Percentiles rank a stretch among this genome's conserved stretches.
phyloP scores from a whole-genome alignment of 257 asterid genomes.

The Solanum chilense region DNA sequence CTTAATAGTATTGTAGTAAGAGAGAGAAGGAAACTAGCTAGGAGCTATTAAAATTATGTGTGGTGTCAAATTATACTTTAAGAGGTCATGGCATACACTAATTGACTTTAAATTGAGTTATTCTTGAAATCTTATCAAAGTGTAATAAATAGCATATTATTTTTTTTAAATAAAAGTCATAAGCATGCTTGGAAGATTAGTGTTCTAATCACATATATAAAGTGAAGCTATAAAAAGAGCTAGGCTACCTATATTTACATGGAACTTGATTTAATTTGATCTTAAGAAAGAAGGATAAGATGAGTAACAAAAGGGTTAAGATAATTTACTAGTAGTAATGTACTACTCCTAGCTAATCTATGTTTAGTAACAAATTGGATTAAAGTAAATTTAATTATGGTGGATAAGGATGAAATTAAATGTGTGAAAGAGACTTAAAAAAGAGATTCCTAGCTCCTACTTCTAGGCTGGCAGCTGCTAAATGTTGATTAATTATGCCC shows the following conservation, averaged over 20 bases:
- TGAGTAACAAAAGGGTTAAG: not conserved
- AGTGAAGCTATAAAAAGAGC: not conserved
- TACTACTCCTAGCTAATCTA: not conserved
- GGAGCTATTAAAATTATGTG: not conserved
- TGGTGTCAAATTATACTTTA: not conserved
- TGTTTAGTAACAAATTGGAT: not conserved
- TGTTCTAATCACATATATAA: not conserved
- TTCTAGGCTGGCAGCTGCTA: constrained; percentile 1
- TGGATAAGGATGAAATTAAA: constrained; percentile 16
- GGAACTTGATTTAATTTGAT: not conserved
- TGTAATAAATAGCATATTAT: not conserved
- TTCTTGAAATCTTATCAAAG: not conserved
- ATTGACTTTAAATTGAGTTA: not conserved
- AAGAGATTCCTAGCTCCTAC: not conserved
- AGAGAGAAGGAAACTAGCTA: not conserved
- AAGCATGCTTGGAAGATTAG: not conserved
- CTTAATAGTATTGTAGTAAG: not conserved
- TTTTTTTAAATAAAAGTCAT: not conserved
- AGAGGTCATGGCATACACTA: not conserved
- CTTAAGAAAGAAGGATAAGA: not conserved
- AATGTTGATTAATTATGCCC: not conserved
- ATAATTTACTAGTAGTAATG: not conserved
- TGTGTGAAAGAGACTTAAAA: not conserved
- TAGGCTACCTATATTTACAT: not conserved
- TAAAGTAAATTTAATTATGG: not conserved